Evolutionary conservation across 176 grass and related monocot genomes (phyloP), one percentile per base, ranked within the genome.

Genomic region (Chrysopogon serrulatus): DNA sequence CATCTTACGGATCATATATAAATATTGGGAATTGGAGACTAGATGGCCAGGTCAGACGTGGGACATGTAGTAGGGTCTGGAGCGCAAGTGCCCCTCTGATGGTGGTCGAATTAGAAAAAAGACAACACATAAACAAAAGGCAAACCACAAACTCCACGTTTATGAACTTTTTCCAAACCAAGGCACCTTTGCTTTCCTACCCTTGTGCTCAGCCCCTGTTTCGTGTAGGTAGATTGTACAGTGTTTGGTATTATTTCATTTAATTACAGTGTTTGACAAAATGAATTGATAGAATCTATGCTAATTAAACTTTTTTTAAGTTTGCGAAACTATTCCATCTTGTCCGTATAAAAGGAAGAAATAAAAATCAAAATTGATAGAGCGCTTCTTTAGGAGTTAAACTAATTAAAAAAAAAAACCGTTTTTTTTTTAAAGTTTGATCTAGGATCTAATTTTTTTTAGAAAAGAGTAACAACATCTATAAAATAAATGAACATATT

Each of bases 61-160:
- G 40, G 63, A 71, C 21, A 56, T 56, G 8, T 71, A 63, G 41
- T 59, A 65, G 41, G 42, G 64, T 45, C 67, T 48, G 56, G 83
- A 86, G 83, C 15, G 88, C 73, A 47, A 90, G 88, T 90, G 84
- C 21, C 54, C 78, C 54, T 80, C 61, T 72, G 64, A 49, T 82
- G 79, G 78, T 47, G 77, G 68, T 76, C 74, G 49, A 85, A 69
- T 80, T n/a, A 57, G 48, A 75, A 30, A 59, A 86, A 86, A 78
- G 56, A 24, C 36, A 78, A 36, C 47, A 77, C 54, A 76, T 36
- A 82, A 28, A 60, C 75, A 84, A 88, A 88, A 84, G 76, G 65
- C 56, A 54, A 56, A 3, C 66, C 80, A 65, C 64, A 53, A 70
- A 26, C 63, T 44, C 48, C 49, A 64, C n/a, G 26, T 60, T 70